Base-by-base conservation (phyloP, 768 basidiomycete genomes). In the Boletellus ananas region DNA sequence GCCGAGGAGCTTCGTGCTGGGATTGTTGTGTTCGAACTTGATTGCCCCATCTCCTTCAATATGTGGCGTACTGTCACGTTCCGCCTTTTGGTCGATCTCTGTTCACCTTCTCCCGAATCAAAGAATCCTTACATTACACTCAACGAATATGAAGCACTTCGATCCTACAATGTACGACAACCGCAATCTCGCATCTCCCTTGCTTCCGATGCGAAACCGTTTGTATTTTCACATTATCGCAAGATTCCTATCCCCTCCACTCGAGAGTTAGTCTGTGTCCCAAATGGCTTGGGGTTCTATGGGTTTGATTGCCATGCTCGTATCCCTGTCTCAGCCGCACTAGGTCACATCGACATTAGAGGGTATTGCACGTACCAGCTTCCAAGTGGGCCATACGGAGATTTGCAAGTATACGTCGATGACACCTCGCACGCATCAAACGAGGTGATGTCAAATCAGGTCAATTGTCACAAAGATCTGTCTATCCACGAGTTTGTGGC, bases 21-120 rank as follows among this genome's bases (percentile, higher is more conserved):
- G 43, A 55, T 56, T 0, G 63, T 70, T 9, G 60, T 78, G 1
- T 79, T 79, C 44, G 77, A 79, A 49, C 51, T 77, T 2, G 49
- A 54, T 8, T 68, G 68, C 38, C 78, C 78, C 5, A 20, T 58
- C 4, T 51, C 61, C 6, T 75, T 78, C 51, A 56, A 64, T 11
- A 61, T 72, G 45, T 80, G 78, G 78, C 69, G 79, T 45, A 61
- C 60, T 1, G 59, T 63, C 18, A 77, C 76, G 1, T 72, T 69
- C 41, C 54, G 56, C 35, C 55, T 79, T 31, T 55, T 76, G 23
- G 52, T 69, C 21, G 70, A 75, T 23, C 40, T 75, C 8, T 71
- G 70, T 51, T 52, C 53, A 7, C 50, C 49, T n/a, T 14, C 44
- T 16, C 10, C 21, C 13, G 17, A 40, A n/a, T 6, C 10, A 1